phyloP scores from a whole-genome alignment of 768 basidiomycete genomes.

The Suillus weaverae region DNA sequence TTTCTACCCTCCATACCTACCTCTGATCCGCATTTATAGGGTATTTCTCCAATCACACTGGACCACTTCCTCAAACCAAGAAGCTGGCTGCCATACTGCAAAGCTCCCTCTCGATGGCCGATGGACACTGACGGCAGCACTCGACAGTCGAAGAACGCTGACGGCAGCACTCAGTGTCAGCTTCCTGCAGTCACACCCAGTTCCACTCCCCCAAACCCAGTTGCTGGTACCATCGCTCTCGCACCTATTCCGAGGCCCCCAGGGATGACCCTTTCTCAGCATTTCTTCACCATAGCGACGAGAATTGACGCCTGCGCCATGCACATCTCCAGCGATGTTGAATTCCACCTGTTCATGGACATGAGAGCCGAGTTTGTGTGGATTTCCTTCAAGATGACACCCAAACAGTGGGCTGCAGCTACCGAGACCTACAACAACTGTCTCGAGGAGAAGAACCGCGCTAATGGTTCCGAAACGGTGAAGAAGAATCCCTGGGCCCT shows the following conservation, averaged over 20 bases:
- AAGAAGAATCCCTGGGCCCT: constrained; percentile 9
- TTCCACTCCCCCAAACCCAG: too few species aligned
- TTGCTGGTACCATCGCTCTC: too few species aligned
- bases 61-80: not conserved
- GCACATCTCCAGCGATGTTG: not conserved
- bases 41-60: not conserved
- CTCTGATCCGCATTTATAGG: not conserved
- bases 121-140: not conserved
- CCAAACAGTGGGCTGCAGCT: constrained; percentile 13
- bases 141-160: too few species aligned
- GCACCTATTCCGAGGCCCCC: not conserved
- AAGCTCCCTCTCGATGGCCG: not conserved
- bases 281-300: not conserved
- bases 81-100: not conserved
- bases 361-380: constrained; percentile 16
- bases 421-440: not conserved
- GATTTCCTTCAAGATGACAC: constrained; percentile 21
- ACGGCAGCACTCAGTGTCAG: not conserved
- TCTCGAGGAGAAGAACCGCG: not conserved
- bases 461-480: not conserved
- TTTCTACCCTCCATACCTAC: too few species aligned
- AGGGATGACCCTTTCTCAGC: not conserved
- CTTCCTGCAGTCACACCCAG: too few species aligned
- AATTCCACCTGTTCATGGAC: constrained; percentile 24
- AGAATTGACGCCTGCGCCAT: constrained; percentile 9